Percentiles rank a stretch among this genome's conserved stretches.
Evolutionary conservation across 2,329 filamentous ascomycete genomes (phyloP).

Genomic region (Madurella mycetomatis): DNA sequence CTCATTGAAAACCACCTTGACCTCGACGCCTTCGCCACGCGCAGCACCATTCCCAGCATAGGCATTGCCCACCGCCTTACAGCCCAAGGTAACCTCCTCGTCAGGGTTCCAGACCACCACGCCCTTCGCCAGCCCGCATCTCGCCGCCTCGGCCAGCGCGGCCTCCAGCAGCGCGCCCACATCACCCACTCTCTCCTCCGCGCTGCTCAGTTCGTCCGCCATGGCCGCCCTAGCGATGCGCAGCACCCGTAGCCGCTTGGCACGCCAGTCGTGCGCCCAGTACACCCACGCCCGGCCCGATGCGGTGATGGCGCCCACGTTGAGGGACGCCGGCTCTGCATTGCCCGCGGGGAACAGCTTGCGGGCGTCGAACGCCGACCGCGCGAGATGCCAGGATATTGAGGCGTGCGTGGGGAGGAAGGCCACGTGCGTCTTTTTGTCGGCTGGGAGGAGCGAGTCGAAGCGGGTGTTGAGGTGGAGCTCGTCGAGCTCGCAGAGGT

Average conservation of each 20-base stretch:
- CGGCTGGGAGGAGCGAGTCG: conserved; percentile 17
- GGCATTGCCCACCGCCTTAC: conserved; percentile 33
- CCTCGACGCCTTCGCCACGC: conserved; percentile 28
- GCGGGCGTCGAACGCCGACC: conserved; percentile 28
- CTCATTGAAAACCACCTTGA: conserved; percentile 30
- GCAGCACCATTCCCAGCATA: conserved; percentile 22
- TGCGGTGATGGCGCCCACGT: conserved; percentile 26
- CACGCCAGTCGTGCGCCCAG: conserved; percentile 36
- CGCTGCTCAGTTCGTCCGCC: conserved; percentile 4
- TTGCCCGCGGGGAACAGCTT: conserved; percentile 15
- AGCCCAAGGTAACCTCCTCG: conserved; percentile 27
- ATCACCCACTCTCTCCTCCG: conserved; percentile 24
- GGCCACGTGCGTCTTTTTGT: conserved; percentile 31
- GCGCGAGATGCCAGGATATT: conserved; percentile 32
- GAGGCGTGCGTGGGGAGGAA: conserved; percentile 31
- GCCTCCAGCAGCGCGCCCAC: conserved; percentile 31
- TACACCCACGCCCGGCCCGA: conserved; percentile 30
- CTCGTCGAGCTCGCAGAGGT: conserved; percentile 28
- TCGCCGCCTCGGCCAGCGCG: conserved; percentile 32
- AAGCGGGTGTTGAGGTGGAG: conserved; percentile 26
- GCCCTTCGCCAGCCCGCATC: conserved; percentile 29
- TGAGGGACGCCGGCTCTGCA: conserved; percentile 11
- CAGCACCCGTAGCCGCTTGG: conserved; percentile 29
- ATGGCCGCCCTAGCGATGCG: conserved; percentile 22
- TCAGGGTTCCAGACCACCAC: conserved; percentile 37